phyloP scores from a whole-genome alignment of 116 monocot species.

The Phalaenopsis hybrid region DNA sequence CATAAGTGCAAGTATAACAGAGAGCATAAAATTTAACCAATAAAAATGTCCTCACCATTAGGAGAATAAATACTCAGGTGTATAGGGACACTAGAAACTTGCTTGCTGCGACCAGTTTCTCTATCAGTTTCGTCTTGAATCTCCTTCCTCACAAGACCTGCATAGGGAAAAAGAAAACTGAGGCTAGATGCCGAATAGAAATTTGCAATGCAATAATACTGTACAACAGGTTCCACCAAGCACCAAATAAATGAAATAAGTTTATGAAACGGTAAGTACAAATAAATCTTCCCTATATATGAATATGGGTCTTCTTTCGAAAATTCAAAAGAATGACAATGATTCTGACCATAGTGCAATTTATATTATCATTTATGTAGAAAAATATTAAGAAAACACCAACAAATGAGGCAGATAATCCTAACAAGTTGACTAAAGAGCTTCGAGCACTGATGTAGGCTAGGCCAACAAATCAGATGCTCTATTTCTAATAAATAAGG shows the following conservation, averaged over 20 bases:
- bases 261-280: not conserved
- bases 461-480: not conserved
- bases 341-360: not conserved
- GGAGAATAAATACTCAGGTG: slow-evolving; percentile 84
- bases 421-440: not conserved
- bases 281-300: not conserved
- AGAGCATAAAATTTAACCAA: not conserved
- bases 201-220: not conserved
- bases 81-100: slow-evolving; percentile 75
- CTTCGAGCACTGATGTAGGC: not conserved
- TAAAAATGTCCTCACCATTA: slow-evolving; percentile 32
- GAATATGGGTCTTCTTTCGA: not conserved
- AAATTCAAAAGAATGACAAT: not conserved
- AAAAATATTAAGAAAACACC: not conserved
- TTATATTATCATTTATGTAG: not conserved
- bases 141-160: slow-evolving; percentile 84
- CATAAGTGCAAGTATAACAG: not conserved
- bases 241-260: not conserved
- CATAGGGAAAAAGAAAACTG: not conserved
- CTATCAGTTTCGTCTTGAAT: slow-evolving; percentile 91
- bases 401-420: not conserved
- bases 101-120: slow-evolving; percentile 71
- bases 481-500: not conserved
- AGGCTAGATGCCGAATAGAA: not conserved
- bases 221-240: not conserved